Evolutionary conservation across 805 yeast genomes (phyloP), one percentile per base, ranked within the genome.

Genomic region (Tetrapisispora nanseiensis): DNA sequence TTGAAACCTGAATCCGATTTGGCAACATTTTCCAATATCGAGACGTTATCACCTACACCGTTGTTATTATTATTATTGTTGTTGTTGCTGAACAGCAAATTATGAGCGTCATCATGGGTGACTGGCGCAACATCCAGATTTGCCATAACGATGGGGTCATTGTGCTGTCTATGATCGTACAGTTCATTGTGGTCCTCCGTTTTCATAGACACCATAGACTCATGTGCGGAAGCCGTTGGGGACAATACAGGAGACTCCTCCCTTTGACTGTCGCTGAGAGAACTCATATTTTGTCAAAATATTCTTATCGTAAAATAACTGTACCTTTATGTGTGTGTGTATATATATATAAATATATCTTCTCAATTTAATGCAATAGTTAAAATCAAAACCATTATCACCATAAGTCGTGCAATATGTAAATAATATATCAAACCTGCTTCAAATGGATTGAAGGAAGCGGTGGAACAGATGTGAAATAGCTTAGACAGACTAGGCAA

Each of bases 81-180:
- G 11, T 16, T 26, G 18, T 24, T 35, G 2, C 31, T 22, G 13
- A 33, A 33, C 15, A 33, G 22, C 9, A 21, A 15, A 22, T n/a
- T 23, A 22, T 33, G 37, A 22, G 28, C 19, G 12, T 22, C 28
- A 15, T 15, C 24, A 15, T 33, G 37, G 2, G 37, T 33, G 10
- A 12, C n/a, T 4, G 41, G 41, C 3, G 35, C 16, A 4, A 15
- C 16, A n/a, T 15, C 24, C 3, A 27, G 6, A 7, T 29, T 28
- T 11, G 20, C 8, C 19, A 38, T 19, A 16, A n/a, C 35, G 11
- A 24, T 30, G 7, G 23, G 28, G 31, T 30, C 32, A 13, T 23
- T 32, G 48, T 72, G 75, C 50, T 67, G 63, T 45, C 77, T 67
- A 51, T 72, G 77, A 51, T 72, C 77, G 46, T 70, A 61, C 28